Conservation (phyloP, 2,329 filamentous ascomycete species). For the Alternaria conjuncta region DNA sequence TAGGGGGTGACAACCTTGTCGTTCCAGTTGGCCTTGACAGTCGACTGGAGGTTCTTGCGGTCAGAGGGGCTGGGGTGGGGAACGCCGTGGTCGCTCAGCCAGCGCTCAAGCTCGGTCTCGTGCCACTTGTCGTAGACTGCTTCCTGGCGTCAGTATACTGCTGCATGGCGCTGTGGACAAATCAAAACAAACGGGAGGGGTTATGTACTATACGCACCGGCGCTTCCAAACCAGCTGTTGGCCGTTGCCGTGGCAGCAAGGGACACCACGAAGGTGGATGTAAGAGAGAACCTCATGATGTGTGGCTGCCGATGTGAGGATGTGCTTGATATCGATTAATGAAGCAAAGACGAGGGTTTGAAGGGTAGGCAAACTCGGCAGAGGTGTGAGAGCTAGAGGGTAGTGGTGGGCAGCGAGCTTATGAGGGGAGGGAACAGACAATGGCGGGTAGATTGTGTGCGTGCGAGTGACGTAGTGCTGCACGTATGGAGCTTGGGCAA, state of each 20-base stretch:
- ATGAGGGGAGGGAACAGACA: conserved; percentile 38
- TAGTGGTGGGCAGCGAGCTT: conserved; percentile 24
- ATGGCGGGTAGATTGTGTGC: conserved; percentile 21
- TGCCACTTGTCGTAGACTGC: conserved; percentile 99
- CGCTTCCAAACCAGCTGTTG: conserved; percentile 84
- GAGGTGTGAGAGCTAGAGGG: conserved; percentile 13
- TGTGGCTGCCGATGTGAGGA: conserved; percentile 14
- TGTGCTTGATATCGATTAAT: conserved; percentile 27
- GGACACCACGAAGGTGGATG: conserved; percentile 71
- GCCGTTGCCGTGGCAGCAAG: conserved; percentile 75
- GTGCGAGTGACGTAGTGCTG: conserved; percentile 39
- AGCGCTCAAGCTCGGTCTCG: conserved; percentile 94
- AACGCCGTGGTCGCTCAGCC: conserved; percentile 90
- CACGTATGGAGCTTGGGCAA: conserved; percentile 28
- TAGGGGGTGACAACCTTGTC: conserved; percentile 76
- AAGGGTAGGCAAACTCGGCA: conserved; percentile 10
- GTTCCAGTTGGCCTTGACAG: conserved; percentile 93
- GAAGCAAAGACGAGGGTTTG: conserved; percentile 18
- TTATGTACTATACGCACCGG: conserved; percentile 66
- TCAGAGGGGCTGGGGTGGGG: conserved; percentile 90
- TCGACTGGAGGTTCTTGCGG: conserved; percentile 89
- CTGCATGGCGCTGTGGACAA: not conserved
- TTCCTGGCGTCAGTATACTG: conserved; percentile 30
- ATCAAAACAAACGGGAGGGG: conserved; percentile 7
- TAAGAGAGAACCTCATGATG: conserved; percentile 78